A percentile compares a stretch with the other conserved stretches of the same genome.
phyloP scores from a whole-genome alignment of 306 rosid species.

The Herpetospermum pedunculosum region DNA sequence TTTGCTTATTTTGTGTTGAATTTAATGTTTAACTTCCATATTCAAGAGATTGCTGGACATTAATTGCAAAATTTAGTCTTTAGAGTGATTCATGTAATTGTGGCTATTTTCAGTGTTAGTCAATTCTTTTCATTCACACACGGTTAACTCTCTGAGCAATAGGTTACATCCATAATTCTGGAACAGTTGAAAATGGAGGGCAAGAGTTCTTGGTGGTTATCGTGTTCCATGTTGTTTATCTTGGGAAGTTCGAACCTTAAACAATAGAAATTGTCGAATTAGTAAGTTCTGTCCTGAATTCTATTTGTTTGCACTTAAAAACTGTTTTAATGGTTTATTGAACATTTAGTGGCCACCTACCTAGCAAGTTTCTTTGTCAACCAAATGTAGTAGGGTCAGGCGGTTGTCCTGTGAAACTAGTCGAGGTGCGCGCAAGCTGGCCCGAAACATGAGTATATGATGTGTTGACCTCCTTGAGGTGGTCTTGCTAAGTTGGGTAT shows the following conservation, averaged over 20 bases:
- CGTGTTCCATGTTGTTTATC: not conserved
- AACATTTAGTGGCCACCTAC: no score
- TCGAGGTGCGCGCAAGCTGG: no score
- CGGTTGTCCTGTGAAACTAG: no score
- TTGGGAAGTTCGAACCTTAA: not conserved
- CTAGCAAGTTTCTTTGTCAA: no score
- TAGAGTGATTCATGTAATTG: not conserved
- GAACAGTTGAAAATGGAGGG: not conserved
- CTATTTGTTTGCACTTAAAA: not conserved
- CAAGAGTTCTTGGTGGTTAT: not conserved
- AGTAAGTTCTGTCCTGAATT: not conserved
- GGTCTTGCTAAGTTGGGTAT: not conserved
- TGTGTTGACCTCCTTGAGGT: not conserved
- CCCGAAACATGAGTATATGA: no score
- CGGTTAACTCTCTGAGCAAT: not conserved
- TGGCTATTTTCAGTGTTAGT: not conserved
- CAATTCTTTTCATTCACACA: not conserved
- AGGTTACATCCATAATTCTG: not conserved
- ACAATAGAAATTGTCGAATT: not conserved
- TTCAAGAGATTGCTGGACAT: not conserved
- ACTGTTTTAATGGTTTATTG: not conserved
- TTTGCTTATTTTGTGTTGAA: not conserved
- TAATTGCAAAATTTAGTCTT: not conserved
- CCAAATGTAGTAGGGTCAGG: no score
- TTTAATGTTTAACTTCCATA: not conserved